Conservation (phyloP, 176 grass and related monocot species). For the Poa pratensis region DNA sequence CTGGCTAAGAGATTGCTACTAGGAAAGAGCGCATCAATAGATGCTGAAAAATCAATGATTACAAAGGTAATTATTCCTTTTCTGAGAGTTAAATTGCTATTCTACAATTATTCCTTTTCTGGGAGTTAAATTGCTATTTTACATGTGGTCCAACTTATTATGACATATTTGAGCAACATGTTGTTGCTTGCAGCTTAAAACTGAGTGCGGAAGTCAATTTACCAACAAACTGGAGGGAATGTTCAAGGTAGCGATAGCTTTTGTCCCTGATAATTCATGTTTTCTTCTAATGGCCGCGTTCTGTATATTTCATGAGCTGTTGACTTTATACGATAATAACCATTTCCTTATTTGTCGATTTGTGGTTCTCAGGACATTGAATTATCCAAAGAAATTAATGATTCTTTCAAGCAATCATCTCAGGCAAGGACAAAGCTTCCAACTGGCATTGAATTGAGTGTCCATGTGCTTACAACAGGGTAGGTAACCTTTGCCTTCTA, state of each 20-base stretch:
- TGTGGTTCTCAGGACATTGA: constrained; percentile 70
- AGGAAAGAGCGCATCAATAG: constrained; percentile 98
- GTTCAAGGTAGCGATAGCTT: constrained; percentile 79
- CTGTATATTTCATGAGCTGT: constrained; percentile 4
- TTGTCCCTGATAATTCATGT: constrained; percentile 30
- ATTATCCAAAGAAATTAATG: constrained; percentile 99
- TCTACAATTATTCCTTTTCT: constrained; percentile 44
- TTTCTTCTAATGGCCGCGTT: constrained; percentile 2
- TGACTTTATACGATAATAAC: background rate
- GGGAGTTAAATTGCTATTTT: constrained; percentile 21
- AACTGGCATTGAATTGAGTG: constrained; percentile 97
- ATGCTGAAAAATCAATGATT: constrained; percentile 99
- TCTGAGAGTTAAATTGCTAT: background rate
- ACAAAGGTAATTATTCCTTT: constrained; percentile 77
- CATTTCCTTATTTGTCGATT: constrained; percentile 31
- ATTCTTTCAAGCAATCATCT: constrained; percentile 99
- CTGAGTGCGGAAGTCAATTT: constrained; percentile 99
- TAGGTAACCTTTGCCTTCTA: constrained; percentile 38
- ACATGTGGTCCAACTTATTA: constrained; percentile 26
- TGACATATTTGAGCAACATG: constrained; percentile 20
- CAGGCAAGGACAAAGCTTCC: constrained; percentile 98
- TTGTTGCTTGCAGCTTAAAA: constrained; percentile 88
- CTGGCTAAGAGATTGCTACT: constrained; percentile 96
- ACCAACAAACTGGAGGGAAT: constrained; percentile 99
- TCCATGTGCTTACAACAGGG: constrained; percentile 98